A percentile compares a stretch with the other conserved stretches of the same genome.
Conservation (phyloP, 208 protist genomes). For the Lotmaria passim region DNA sequence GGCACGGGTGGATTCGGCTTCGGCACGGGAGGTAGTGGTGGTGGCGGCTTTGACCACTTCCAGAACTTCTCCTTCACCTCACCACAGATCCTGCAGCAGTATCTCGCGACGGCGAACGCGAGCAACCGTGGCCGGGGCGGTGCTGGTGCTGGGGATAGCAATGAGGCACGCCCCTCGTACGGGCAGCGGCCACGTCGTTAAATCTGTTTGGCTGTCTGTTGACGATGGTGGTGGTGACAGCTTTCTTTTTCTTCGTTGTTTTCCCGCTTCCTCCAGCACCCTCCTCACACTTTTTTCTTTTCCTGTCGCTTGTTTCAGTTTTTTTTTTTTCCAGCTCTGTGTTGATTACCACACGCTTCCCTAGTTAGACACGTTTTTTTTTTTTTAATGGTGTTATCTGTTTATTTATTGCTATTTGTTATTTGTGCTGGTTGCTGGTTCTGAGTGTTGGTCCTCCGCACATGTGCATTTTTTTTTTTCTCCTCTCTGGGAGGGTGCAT, state of each 20-base stretch:
- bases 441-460: no score
- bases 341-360: no score
- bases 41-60: constrained; percentile 40
- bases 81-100: constrained; percentile 36
- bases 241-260: background rate
- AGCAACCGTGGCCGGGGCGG: background rate
- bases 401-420: no score
- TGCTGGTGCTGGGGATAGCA: background rate
- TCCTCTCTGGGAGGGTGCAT: no score
- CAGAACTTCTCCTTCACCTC: constrained; percentile 57
- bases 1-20: constrained; percentile 9
- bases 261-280: background rate
- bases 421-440: no score
- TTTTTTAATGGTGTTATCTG: no score
- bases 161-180: constrained; percentile 1
- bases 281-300: constrained; percentile 4
- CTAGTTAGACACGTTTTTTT: no score
- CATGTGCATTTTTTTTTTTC: no score
- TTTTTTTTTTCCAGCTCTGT: background rate
- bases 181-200: constrained; percentile 6
- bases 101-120: constrained; percentile 19
- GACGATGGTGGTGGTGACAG: background rate
- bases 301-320: constrained; percentile 11
- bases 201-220: no score
- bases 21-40: background rate